Conservation (phyloP, 371 early-diverging fungal genomes). For the Dinochytrium kinnereticum region DNA sequence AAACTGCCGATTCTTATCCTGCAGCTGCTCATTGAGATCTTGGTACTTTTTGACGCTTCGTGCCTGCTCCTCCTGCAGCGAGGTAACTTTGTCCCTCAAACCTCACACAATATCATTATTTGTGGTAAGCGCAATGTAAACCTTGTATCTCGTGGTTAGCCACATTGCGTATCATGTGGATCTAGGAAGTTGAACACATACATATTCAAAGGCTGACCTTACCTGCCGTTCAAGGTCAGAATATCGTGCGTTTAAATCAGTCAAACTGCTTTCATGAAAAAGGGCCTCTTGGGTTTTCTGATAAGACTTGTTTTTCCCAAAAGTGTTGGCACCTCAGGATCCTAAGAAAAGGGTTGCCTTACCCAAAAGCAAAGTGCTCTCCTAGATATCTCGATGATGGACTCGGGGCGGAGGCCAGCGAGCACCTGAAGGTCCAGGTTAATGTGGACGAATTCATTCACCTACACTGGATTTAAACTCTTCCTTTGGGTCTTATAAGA, state of each 20-base stretch:
- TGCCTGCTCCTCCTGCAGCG: conserved; percentile 9
- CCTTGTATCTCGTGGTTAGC: conserved; percentile 14
- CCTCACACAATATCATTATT: no score
- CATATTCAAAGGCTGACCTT: not conserved
- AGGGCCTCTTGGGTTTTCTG: conserved; percentile 5
- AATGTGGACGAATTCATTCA: not conserved
- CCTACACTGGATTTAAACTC: conserved; percentile 14
- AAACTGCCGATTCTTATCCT: conserved; percentile 5
- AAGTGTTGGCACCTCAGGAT: not conserved
- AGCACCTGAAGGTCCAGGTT: not conserved
- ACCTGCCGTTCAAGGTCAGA: conserved; percentile 11
- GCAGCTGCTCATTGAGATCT: conserved; percentile 1
- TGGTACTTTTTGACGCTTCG: not conserved
- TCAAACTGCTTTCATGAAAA: not conserved
- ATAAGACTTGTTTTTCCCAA: not conserved
- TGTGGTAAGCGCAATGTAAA: not conserved
- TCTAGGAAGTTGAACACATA: not conserved
- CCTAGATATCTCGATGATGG: not conserved
- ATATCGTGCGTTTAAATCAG: not conserved
- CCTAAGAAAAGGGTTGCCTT: conserved; percentile 1
- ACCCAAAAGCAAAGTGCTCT: conserved; percentile 12
- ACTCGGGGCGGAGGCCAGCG: conserved; percentile 9
- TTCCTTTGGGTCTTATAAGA: not conserved
- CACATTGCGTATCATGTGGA: conserved; percentile 1
- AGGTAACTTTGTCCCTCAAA: not conserved